phyloP scores from a whole-genome alignment of 1,284 basidiomycete genomes.

The Blastosporella zonata region DNA sequence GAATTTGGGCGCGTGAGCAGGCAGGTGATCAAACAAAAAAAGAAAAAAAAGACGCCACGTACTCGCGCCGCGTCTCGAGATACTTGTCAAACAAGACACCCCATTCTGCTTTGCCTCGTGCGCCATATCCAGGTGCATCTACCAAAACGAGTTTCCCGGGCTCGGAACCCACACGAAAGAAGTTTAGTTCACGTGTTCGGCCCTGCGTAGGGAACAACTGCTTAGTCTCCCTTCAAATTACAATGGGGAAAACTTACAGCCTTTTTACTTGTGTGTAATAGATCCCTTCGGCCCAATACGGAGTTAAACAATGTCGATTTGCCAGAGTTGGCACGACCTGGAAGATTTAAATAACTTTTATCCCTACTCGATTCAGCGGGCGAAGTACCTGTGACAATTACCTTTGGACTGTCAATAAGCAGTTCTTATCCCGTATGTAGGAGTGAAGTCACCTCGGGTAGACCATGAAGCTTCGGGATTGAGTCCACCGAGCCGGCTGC shows the following conservation, averaged over 20 bases:
- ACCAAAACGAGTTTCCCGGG: constrained; percentile 63
- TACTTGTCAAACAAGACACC: constrained; percentile 66
- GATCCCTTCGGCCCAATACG: constrained; percentile 52
- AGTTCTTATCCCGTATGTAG: neutral
- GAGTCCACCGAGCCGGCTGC: constrained; percentile 37
- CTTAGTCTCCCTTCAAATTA: neutral
- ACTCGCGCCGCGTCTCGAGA: constrained; percentile 57
- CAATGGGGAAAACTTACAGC: constrained; percentile 44
- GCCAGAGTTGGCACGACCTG: constrained; percentile 65
- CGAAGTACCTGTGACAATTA: constrained; percentile 48
- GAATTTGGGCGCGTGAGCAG: constrained; percentile 4
- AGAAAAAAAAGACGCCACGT: constrained; percentile 23
- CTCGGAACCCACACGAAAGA: constrained; percentile 57
- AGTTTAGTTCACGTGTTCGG: constrained; percentile 65
- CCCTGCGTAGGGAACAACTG: constrained; percentile 45
- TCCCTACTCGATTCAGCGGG: neutral
- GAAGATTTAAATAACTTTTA: constrained; percentile 1
- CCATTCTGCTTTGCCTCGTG: constrained; percentile 72
- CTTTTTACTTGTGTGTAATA: constrained; percentile 64
- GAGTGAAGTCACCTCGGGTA: constrained; percentile 46
- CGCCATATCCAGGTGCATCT: constrained; percentile 75
- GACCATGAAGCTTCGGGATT: constrained; percentile 42
- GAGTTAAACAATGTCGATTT: constrained; percentile 74
- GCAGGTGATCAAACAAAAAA: neutral
- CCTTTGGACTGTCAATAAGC: constrained; percentile 28